Evolutionary conservation across 2,329 filamentous ascomycete genomes (phyloP).

Genomic region (Bretziella fagacearum): DNA sequence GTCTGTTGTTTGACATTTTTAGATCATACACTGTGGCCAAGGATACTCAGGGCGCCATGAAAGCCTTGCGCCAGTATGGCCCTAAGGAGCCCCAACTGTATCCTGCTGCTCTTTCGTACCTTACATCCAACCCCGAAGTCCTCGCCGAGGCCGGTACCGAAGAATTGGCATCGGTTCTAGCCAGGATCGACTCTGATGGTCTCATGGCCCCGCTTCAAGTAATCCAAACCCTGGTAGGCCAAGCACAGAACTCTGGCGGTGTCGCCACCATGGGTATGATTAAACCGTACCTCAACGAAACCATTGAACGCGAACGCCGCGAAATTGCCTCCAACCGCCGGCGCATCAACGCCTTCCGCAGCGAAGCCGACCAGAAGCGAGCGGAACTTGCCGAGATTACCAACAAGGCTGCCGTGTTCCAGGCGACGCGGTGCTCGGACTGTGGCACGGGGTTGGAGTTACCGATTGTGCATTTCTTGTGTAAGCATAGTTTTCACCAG

Average conservation of each 20-base stretch:
- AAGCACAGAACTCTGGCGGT: slow-evolving; percentile 27
- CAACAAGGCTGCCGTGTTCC: slow-evolving; percentile 72
- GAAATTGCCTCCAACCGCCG: slow-evolving; percentile 69
- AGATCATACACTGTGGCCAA: slow-evolving; percentile 85
- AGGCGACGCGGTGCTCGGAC: slow-evolving; percentile 70
- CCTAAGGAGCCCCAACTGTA: slow-evolving; percentile 83
- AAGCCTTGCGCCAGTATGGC: slow-evolving; percentile 80
- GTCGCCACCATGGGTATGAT: slow-evolving; percentile 97
- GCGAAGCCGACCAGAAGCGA: slow-evolving; percentile 66
- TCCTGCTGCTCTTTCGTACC: slow-evolving; percentile 79
- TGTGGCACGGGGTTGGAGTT: slow-evolving; percentile 67
- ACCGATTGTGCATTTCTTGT: slow-evolving; percentile 87
- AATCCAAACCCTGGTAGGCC: slow-evolving; percentile 71
- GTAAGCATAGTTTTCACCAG: slow-evolving; percentile 94
- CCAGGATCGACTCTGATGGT: slow-evolving; percentile 74
- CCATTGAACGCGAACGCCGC: slow-evolving; percentile 71
- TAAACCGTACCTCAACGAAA: slow-evolving; percentile 77
- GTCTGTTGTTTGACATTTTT: slow-evolving; percentile 87
- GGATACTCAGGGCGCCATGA: slow-evolving; percentile 80
- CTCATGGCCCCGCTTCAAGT: slow-evolving; percentile 94
- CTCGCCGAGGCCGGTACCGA: slow-evolving; percentile 70
- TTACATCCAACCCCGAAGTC: slow-evolving; percentile 67
- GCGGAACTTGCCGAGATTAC: slow-evolving; percentile 61
- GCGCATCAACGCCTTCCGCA: slow-evolving; percentile 66
- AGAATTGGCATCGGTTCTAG: slow-evolving; percentile 63